These are phyloP conservation scores for Iris macrosiphon DNA, from an alignment of 106 monocot genomes.

Conservation along the genomic window DNA sequence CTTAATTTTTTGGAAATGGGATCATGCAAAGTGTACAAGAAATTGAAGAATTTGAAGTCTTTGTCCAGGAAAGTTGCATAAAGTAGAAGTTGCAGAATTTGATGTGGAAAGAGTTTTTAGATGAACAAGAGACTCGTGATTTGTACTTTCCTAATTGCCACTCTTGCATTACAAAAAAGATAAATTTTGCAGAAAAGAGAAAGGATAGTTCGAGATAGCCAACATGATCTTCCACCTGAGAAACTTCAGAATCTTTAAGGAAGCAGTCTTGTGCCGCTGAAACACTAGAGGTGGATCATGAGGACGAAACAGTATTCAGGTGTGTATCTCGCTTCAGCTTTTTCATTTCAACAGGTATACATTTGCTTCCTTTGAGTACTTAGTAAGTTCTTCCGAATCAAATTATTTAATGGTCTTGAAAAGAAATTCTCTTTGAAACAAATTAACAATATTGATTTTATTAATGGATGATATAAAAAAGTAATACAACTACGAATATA, in stretches of 20 bases:
- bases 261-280: constrained; percentile 11
- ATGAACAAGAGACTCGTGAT: constrained; percentile 94
- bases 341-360: constrained; percentile 80
- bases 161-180: constrained; percentile 87
- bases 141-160: constrained; percentile 88
- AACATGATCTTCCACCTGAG: constrained; percentile 28
- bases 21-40: constrained; percentile 1
- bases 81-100: constrained; percentile 22
- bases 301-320: constrained; percentile 54
- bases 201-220: constrained; percentile 27
- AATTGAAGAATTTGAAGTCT: constrained; percentile 1
- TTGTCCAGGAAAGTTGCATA: constrained; percentile 7
- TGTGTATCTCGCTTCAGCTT: constrained; percentile 88
- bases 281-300: constrained; percentile 13
- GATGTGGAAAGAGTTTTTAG: constrained; percentile 68
- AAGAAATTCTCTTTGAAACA: too few relatives aligned
- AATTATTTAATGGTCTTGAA: too few relatives aligned
- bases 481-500: too few relatives aligned
- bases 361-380: not conserved
- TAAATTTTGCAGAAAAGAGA: constrained; percentile 91
- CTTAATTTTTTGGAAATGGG: constrained; percentile 10
- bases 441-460: too few relatives aligned
- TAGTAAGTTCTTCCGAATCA: not conserved
- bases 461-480: too few relatives aligned
- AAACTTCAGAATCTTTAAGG: constrained; percentile 30